A percentile compares a stretch with the other conserved stretches of the same genome.
Conservation (phyloP, 495 filamentous ascomycete species). For the Pyrenula massariospora region DNA sequence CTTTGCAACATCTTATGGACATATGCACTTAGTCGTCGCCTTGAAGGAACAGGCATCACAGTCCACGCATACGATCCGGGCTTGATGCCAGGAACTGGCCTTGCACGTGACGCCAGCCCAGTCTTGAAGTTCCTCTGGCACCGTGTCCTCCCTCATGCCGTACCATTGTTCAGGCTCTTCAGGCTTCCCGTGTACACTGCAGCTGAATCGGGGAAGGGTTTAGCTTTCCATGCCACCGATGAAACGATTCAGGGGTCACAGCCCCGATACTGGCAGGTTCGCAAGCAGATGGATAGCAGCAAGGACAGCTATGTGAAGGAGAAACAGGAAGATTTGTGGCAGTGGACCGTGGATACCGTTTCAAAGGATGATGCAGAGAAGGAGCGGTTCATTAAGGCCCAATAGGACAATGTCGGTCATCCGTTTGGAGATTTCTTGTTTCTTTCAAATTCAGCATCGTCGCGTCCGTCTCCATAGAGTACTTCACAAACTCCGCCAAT, state of each 20-base stretch:
- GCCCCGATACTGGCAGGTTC: conserved; percentile 27
- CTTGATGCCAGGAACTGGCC: conserved; percentile 33
- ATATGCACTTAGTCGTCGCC: conserved; percentile 25
- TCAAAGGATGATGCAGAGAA: conserved; percentile 20
- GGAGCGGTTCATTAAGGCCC: conserved; percentile 9
- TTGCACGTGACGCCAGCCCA: conserved; percentile 15
- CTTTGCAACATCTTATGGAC: conserved; percentile 22
- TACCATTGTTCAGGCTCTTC: conserved; percentile 20
- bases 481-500: conserved; percentile 96
- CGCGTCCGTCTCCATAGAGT: conserved; percentile 34
- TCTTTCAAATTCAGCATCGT: conserved; percentile 18
- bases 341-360: conserved; percentile 33
- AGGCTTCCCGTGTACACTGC: conserved; percentile 16
- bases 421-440: not conserved
- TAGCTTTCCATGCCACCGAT: conserved; percentile 22
- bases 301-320: conserved; percentile 22
- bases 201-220: conserved; percentile 20
- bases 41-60: conserved; percentile 13
- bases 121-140: conserved; percentile 15
- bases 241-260: conserved; percentile 15
- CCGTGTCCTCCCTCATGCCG: conserved; percentile 19
- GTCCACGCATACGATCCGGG: conserved; percentile 31
- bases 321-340: conserved; percentile 36
- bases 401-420: not conserved
- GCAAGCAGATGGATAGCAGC: conserved; percentile 22